These are phyloP conservation scores for Saksenaea vasiformis DNA, from an alignment of 371 early-diverging fungal genomes.

Conservation along the genomic window DNA sequence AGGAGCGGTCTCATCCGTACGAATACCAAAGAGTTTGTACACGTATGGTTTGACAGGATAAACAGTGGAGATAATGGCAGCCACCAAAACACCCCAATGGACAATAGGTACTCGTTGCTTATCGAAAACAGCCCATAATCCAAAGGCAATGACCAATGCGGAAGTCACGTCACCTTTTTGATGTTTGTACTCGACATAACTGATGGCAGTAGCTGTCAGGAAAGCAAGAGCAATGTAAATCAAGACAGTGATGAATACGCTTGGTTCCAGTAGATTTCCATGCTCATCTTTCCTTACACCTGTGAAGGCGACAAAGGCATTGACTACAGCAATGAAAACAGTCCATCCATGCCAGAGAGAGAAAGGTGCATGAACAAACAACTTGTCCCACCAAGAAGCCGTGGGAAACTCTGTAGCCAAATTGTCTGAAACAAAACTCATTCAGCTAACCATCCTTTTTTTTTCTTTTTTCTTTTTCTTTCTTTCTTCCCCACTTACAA, in stretches of 20 bases:
- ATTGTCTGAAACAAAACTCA: slow-evolving; percentile 34
- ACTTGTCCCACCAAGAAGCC: slow-evolving; percentile 44
- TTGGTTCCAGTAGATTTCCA: slow-evolving; percentile 30
- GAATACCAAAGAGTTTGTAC: slow-evolving; percentile 46
- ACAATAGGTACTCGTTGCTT: slow-evolving; percentile 30
- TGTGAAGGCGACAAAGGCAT: slow-evolving; percentile 63
- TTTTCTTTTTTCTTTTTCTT: background rate
- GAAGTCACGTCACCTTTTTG: slow-evolving; percentile 67
- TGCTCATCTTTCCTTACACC: slow-evolving; percentile 26
- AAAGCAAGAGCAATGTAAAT: slow-evolving; percentile 55
- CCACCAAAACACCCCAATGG: slow-evolving; percentile 53
- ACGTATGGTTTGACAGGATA: slow-evolving; percentile 58
- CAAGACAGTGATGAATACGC: slow-evolving; percentile 48
- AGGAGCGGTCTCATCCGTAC: slow-evolving; percentile 42
- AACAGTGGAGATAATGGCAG: slow-evolving; percentile 53
- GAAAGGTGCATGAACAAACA: slow-evolving; percentile 75
- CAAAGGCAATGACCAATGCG: slow-evolving; percentile 55
- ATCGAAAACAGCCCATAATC: slow-evolving; percentile 48
- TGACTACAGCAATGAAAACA: slow-evolving; percentile 60
- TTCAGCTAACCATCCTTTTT: background rate
- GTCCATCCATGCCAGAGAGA: slow-evolving; percentile 77
- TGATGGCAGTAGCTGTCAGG: slow-evolving; percentile 62
- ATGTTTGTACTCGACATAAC: slow-evolving; percentile 68
- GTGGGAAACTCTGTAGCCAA: slow-evolving; percentile 51
- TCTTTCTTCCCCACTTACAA: slow-evolving; percentile 32